phyloP scores from a whole-genome alignment of 768 basidiomycete genomes.

The Rhodotorula taiwanensis region DNA sequence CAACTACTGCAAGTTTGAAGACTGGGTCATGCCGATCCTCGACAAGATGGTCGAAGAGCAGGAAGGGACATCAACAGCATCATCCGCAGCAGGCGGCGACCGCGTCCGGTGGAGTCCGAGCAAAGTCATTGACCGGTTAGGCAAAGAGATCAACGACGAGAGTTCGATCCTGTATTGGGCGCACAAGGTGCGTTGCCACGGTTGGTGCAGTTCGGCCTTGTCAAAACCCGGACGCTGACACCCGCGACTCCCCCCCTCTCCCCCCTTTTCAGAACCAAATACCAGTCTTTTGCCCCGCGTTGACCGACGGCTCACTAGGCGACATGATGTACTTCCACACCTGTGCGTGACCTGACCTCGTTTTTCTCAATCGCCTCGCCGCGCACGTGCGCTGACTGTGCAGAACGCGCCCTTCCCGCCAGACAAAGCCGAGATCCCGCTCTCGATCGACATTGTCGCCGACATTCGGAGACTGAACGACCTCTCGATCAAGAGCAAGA shows the following conservation, averaged over 20 bases:
- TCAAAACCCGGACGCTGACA: neutral
- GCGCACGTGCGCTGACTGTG: neutral
- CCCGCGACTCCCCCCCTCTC: slow-evolving; percentile 31
- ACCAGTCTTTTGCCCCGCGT: slow-evolving; percentile 94
- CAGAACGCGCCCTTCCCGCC: neutral
- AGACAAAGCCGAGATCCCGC: slow-evolving; percentile 43
- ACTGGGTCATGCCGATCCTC: slow-evolving; percentile 94
- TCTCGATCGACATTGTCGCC: slow-evolving; percentile 85
- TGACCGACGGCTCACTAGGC: slow-evolving; percentile 95
- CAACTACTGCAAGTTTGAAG: slow-evolving; percentile 98
- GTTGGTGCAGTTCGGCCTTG: neutral
- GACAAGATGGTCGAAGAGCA: slow-evolving; percentile 87
- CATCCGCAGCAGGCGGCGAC: slow-evolving; percentile 40
- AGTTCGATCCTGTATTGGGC: slow-evolving; percentile 99
- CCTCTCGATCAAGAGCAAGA: slow-evolving; percentile 71
- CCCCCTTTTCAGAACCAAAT: slow-evolving; percentile 71
- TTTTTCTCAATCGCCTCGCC: too few relatives aligned
- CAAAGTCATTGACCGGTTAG: slow-evolving; percentile 80
- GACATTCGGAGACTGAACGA: slow-evolving; percentile 92
- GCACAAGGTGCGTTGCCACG: slow-evolving; percentile 69
- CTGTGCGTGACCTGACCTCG: slow-evolving; percentile 57
- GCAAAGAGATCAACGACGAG: slow-evolving; percentile 94
- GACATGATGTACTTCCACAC: slow-evolving; percentile 99
- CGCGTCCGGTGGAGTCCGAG: slow-evolving; percentile 82
- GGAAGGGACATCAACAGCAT: slow-evolving; percentile 44